phyloP scores from a whole-genome alignment of 192 early-diverging fungal genomes.

The Podochytrium sp. region DNA sequence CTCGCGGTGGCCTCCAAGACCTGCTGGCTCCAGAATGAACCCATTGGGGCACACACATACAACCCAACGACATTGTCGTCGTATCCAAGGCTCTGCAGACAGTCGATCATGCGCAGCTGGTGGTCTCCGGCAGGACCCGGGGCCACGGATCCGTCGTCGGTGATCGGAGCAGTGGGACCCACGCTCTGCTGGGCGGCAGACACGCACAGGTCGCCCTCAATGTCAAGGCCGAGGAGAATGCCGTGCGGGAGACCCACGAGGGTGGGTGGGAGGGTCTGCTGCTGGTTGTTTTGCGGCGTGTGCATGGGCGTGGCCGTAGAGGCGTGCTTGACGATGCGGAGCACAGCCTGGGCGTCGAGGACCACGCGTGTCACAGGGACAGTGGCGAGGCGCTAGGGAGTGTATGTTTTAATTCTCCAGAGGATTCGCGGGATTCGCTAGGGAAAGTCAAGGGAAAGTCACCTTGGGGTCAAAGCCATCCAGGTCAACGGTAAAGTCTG shows the following conservation, averaged over 20 bases:
- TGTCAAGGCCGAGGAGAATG: constrained; percentile 92
- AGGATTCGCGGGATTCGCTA: constrained; percentile 28
- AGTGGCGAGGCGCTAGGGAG: too few relatives aligned
- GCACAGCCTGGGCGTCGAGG: constrained; percentile 68
- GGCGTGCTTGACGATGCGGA: constrained; percentile 96
- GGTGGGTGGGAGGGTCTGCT: background rate
- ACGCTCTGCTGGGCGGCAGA: constrained; percentile 91
- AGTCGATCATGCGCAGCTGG: constrained; percentile 92
- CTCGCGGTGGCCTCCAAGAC: constrained; percentile 89
- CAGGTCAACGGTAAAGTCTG: constrained; percentile 39
- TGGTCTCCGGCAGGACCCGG: constrained; percentile 69
- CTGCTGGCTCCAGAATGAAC: constrained; percentile 86
- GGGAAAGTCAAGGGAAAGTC: too few relatives aligned
- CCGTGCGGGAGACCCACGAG: constrained; percentile 66
- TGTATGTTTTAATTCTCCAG: constrained; percentile 16
- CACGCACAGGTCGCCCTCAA: constrained; percentile 87
- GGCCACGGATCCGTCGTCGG: constrained; percentile 42
- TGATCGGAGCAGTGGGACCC: background rate
- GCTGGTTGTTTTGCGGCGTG: too few relatives aligned
- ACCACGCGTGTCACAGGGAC: constrained; percentile 36
- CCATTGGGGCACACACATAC: constrained; percentile 89
- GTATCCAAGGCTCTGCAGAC: constrained; percentile 89
- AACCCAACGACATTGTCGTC: constrained; percentile 98
- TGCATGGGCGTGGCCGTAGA: constrained; percentile 43
- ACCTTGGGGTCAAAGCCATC: constrained; percentile 50